Evolutionary conservation across 441 rosid genomes (phyloP).

Genomic region (Gossypium gossypioides): DNA sequence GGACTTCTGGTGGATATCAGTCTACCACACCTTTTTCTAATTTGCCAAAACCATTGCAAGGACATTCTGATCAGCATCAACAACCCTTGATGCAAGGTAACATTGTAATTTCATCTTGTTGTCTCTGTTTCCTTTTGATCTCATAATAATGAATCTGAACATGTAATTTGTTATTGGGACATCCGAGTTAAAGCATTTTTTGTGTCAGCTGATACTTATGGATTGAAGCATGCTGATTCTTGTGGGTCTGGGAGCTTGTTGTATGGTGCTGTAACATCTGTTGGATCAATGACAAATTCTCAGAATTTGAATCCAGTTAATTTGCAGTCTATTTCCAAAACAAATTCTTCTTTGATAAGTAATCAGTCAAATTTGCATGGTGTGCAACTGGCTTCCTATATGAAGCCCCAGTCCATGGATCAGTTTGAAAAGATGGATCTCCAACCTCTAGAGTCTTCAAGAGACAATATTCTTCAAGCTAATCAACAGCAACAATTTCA

Average conservation of each 20-base stretch:
- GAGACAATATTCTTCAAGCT: conserved; percentile 43
- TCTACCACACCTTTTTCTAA: conserved; percentile 36
- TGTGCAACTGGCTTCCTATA: conserved; percentile 35
- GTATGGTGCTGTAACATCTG: conserved; percentile 47
- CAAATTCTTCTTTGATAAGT: conserved; percentile 41
- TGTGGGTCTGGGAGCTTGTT: conserved; percentile 57
- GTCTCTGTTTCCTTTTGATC: background rate
- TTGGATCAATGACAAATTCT: conserved; percentile 51
- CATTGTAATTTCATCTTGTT: conserved; percentile 12
- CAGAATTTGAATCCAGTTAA: conserved; percentile 50
- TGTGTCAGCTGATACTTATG: conserved; percentile 77
- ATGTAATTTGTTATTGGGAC: conserved; percentile 10
- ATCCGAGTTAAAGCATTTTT: background rate
- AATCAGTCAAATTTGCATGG: conserved; percentile 43
- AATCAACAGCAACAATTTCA: conserved; percentile 72
- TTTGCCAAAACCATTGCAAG: conserved; percentile 57
- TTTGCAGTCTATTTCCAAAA: conserved; percentile 52
- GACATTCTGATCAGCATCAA: conserved; percentile 62
- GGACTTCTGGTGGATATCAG: conserved; percentile 49
- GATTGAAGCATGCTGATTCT: conserved; percentile 49
- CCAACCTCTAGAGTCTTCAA: conserved; percentile 34
- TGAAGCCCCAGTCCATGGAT: conserved; percentile 40
- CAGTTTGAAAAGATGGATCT: conserved; percentile 48
- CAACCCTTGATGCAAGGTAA: conserved; percentile 61
- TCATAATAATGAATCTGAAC: conserved; percentile 6